Base-by-base conservation (phyloP, 495 filamentous ascomycete genomes). In the Aspergillus taichungensis region DNA sequence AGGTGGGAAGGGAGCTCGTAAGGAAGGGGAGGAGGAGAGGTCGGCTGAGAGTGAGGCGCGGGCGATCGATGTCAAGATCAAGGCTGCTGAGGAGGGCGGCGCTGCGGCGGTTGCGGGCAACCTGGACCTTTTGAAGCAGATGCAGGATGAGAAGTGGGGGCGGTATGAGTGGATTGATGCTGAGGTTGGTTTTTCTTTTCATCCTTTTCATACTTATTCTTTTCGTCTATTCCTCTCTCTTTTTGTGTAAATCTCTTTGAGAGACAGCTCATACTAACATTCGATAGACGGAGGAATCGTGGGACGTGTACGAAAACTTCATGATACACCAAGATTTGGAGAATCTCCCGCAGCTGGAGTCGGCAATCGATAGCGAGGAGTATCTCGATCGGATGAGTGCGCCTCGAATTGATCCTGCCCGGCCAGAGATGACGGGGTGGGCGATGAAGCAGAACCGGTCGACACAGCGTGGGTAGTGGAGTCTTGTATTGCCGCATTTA, bases 91-190 rank as follows among this genome's bases (percentile, higher is more conserved):
- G 29, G 77, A 80, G 45, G 70, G 71, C 10, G 75, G 82, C 13
- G 67, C 69, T 13, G 47, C 62, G 5, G 53, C 63, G 12, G 67
- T 69, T 30, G 68, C 64, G 13, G 71, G 70, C 6, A 81, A 78
- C 45, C 59, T 74, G 31, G 71, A 78, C 37, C 62, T 80, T 0
- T 58, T 84, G 43, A 71, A 75, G 46, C 65, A 67, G 29, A 79
- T 80, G 51, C 78, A 84, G 52, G 78, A 83, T 42, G 85, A 89
- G 50, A 66, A 70, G 46, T 89, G 85, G 85, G 73, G 68, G 42
- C 62, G 62, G 28, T 65, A 83, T 50, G 66, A 73, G 30, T 88
- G 83, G 71, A 54, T 81, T 37, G 84, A 88, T 57, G 80, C 85
- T 40, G 80, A 86, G 57, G 78, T 80, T 59, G 49, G 67, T 48